Base-by-base conservation (phyloP, 2,329 filamentous ascomycete species). In the Penicillium frequentans region DNA sequence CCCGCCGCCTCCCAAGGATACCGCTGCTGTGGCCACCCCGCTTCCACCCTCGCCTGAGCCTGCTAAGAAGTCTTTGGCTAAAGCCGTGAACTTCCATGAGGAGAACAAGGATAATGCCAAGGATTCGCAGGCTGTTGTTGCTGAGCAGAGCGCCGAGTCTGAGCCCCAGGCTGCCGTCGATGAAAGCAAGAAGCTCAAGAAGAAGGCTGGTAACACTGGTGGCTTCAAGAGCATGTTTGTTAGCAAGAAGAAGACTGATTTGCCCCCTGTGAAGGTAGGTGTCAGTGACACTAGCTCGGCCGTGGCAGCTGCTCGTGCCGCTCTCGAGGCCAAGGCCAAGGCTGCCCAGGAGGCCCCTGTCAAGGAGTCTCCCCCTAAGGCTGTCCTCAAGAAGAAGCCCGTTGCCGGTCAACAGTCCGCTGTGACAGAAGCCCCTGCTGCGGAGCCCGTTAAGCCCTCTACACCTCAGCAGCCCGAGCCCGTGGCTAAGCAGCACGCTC, bases 211-310 rank as follows among this genome's bases (percentile, higher is more conserved):
- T 49, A 76, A 73, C 54, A 64, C 71, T 13, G 74, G 73, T 21
- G 73, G 71, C n/a, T 73, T 79, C 55, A 79, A 78, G 67, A 72
- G 68, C 43, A 73, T 80, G 64, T 79, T 80, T 58, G 71, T 71
- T 19, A 71, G 65, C 57, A 79, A 77, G 64, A 70, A 73, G 60
- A 75, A 74, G 65, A 67, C 63, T 37, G 68, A 73, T 9, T 65
- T 60, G 14, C 66, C 67, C 19, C 63, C 71, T 10, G 64, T 71
- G 63, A 75, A 76, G 57, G 64, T 68, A 54, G 71, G 67, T 31
- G 64, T 66, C 42, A 63, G 59, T 43, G 69, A 71, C 21, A 39
- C 27, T 13, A 50, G 21, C 29, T 50, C 48, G 10, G 48, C 75
- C 44, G 74, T 77, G 50, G 76, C 76, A 42, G 75, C 75, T 56